Conservation (phyloP, 768 basidiomycete species). For the Dendrothele bispora region DNA sequence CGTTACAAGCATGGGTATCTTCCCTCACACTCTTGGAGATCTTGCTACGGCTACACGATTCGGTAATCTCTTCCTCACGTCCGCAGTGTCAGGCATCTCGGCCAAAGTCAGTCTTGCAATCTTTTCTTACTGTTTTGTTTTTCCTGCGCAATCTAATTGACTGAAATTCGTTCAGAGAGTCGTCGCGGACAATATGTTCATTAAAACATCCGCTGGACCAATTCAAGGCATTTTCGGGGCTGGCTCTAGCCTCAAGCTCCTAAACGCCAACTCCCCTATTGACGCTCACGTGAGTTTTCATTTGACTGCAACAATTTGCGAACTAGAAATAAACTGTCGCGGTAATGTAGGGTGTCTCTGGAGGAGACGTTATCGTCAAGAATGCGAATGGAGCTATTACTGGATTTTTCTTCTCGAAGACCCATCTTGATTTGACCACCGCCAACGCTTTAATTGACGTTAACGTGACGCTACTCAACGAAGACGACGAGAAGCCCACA, state of each 20-base stretch:
- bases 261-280: too few species aligned
- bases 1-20: slow-evolving; percentile 26
- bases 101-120: slow-evolving; percentile 26
- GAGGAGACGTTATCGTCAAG: slow-evolving; percentile 16
- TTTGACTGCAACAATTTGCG: too few species aligned
- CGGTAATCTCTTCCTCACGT: slow-evolving; percentile 26
- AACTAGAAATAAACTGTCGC: too few species aligned
- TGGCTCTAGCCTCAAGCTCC: too few species aligned
- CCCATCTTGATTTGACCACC: slow-evolving; percentile 27
- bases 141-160: too few species aligned
- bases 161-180: too few species aligned
- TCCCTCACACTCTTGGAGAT: slow-evolving; percentile 25
- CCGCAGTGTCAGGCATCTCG: slow-evolving; percentile 20
- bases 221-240: too few species aligned
- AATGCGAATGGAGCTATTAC: slow-evolving; percentile 34
- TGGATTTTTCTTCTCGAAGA: slow-evolving; percentile 35
- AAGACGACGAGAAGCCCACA: slow-evolving; percentile 5
- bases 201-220: too few species aligned
- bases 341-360: slow-evolving; percentile 28
- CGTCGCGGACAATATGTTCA: too few species aligned
- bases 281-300: too few species aligned
- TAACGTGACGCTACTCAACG: slow-evolving; percentile 22
- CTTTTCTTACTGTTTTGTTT: slow-evolving; percentile 4
- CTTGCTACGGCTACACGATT: slow-evolving; percentile 24
- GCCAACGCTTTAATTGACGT: slow-evolving; percentile 33